A percentile compares a stretch with the other conserved stretches of the same genome.
Evolutionary conservation across 108 stramenopile species (phyloP).

Genomic region (Seminavis robusta): DNA sequence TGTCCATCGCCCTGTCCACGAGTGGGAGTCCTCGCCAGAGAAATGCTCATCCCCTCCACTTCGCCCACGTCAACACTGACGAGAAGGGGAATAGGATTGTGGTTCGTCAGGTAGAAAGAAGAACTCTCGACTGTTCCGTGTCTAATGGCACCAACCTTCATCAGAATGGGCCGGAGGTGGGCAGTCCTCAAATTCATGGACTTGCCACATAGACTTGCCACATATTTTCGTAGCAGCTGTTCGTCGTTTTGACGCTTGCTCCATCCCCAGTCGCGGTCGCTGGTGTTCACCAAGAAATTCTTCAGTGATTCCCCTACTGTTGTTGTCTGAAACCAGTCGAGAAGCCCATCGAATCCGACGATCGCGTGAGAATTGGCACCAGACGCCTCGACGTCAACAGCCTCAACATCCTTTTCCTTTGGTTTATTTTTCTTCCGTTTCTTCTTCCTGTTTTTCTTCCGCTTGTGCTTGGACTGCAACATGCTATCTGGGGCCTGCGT

Average conservation of each 20-base stretch:
- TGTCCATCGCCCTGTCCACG: slow-evolving; percentile 28
- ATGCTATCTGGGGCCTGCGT: too few relatives aligned
- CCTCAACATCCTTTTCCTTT: too few relatives aligned
- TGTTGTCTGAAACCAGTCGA: slow-evolving; percentile 30
- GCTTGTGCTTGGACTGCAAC: too few relatives aligned
- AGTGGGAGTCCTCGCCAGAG: slow-evolving; percentile 33
- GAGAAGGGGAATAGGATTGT: slow-evolving; percentile 61
- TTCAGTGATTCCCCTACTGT: slow-evolving; percentile 22
- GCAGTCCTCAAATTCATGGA: slow-evolving; percentile 1
- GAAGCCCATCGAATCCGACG: slow-evolving; percentile 17
- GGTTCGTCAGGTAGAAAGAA: slow-evolving; percentile 59
- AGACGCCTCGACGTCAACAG: neutral
- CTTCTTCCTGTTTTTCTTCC: too few relatives aligned
- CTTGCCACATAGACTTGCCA: neutral
- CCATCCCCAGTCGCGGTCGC: neutral
- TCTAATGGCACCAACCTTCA: slow-evolving; percentile 57
- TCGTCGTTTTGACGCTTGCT: neutral
- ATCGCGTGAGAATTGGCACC: neutral
- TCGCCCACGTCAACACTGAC: slow-evolving; percentile 54
- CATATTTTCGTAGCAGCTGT: slow-evolving; percentile 1
- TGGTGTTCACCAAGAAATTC: neutral
- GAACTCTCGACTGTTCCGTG: slow-evolving; percentile 33
- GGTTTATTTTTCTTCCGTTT: too few relatives aligned
- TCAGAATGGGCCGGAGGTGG: slow-evolving; percentile 41
- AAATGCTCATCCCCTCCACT: slow-evolving; percentile 61